A percentile compares a stretch with the other conserved stretches of the same genome.
Conservation (phyloP, 2,329 filamentous ascomycete species). For the Gyromitra esculenta region DNA sequence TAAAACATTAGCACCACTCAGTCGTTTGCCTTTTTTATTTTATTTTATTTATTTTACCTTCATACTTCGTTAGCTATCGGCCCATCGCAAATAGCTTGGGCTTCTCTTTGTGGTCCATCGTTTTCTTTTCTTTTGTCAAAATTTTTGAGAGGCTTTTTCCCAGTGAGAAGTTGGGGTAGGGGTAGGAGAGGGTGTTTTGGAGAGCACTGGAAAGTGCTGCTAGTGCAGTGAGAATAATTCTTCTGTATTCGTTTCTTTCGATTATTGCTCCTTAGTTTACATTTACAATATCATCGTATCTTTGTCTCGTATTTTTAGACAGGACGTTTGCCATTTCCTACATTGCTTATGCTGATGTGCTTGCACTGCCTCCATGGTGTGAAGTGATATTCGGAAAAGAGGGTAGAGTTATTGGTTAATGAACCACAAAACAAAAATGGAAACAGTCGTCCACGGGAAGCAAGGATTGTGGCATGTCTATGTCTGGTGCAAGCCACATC, state of each 20-base stretch:
- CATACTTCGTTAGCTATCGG: slow-evolving; percentile 1
- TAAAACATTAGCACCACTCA: slow-evolving; percentile 38
- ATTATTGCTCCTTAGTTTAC: slow-evolving; percentile 25
- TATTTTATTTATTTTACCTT: neutral
- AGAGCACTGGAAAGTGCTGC: slow-evolving; percentile 14
- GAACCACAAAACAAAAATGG: neutral
- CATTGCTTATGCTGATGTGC: slow-evolving; percentile 10
- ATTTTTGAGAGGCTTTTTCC: slow-evolving; percentile 6
- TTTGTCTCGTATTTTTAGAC: slow-evolving; percentile 12
- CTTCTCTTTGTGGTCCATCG: neutral
- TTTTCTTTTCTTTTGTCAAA: slow-evolving; percentile 19
- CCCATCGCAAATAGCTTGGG: slow-evolving; percentile 1
- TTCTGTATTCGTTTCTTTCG: slow-evolving; percentile 17
- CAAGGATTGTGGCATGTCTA: neutral
- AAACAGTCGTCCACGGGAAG: neutral
- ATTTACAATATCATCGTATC: slow-evolving; percentile 30
- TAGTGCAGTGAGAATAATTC: slow-evolving; percentile 3
- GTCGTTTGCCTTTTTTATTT: slow-evolving; percentile 11
- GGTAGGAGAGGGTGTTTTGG: slow-evolving; percentile 1
- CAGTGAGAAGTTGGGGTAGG: slow-evolving; percentile 25
- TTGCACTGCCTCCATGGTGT: neutral
- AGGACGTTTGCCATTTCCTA: neutral
- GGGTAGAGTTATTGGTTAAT: neutral
- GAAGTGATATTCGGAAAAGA: neutral
- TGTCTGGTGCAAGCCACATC: neutral